A percentile compares a stretch with the other conserved stretches of the same genome.
phyloP scores from a whole-genome alignment of 2,329 filamentous ascomycete species.

The Sclerotinia trifoliorum region DNA sequence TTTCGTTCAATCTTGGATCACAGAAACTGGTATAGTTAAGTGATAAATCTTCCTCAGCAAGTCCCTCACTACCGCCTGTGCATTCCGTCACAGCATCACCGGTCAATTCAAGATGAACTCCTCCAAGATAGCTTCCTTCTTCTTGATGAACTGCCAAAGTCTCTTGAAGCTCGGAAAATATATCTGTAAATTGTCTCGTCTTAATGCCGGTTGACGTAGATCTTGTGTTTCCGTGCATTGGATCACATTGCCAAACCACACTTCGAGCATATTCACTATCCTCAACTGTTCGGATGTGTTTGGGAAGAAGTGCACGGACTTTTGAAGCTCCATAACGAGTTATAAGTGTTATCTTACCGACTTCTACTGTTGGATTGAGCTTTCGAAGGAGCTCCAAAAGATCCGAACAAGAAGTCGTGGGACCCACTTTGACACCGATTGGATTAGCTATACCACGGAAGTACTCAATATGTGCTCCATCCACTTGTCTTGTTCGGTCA shows the following conservation, averaged over 20 bases:
- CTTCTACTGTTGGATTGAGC: constrained; percentile 77
- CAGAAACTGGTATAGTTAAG: constrained; percentile 96
- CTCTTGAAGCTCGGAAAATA: constrained; percentile 81
- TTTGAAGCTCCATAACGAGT: constrained; percentile 86
- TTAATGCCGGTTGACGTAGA: constrained; percentile 78
- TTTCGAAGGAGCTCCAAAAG: constrained; percentile 76
- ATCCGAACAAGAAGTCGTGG: constrained; percentile 74
- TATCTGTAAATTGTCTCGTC: constrained; percentile 86
- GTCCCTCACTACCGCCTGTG: constrained; percentile 80
- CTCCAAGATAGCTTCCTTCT: constrained; percentile 82
- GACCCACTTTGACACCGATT: constrained; percentile 94
- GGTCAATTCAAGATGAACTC: constrained; percentile 91
- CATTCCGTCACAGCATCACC: constrained; percentile 97
- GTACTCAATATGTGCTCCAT: constrained; percentile 94
- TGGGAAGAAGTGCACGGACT: constrained; percentile 72
- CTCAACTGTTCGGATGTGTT: constrained; percentile 86
- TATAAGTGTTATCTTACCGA: constrained; percentile 94
- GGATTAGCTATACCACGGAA: constrained; percentile 96
- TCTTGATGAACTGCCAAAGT: constrained; percentile 83
- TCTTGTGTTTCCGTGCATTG: constrained; percentile 87
- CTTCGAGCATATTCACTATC: constrained; percentile 63
- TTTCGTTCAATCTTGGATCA: constrained; percentile 93
- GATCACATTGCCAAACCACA: constrained; percentile 97
- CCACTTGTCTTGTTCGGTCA: constrained; percentile 89
- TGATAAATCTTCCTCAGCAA: constrained; percentile 84